Evolutionary conservation across 2,329 filamentous ascomycete species (phyloP), one percentile per base, ranked within the genome.

Genomic region (Xylariaceae sp.): DNA sequence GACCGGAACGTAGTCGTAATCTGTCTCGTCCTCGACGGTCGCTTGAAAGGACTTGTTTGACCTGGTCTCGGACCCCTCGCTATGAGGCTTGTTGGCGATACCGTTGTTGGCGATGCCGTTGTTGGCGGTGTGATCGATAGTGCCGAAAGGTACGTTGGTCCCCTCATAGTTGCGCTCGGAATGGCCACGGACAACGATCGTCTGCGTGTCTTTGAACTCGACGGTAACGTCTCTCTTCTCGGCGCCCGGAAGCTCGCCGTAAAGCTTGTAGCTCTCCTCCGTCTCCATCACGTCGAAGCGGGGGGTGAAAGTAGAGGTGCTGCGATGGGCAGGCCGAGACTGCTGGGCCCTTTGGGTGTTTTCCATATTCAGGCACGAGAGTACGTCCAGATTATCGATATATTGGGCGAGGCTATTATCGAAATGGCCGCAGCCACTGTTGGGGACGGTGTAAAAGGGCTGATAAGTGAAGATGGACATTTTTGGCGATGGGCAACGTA

Each of bases 261-360:
- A 83, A 29, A 92, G 84, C 72, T 92, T 85, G 68, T 90, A 92
- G 60, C 75, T 70, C 4, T 81, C 72, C 57, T 80, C 79, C 9
- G 80, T 81, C 74, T 94, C 89, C 69, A 81, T 85, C 59, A 91
- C 78, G 65, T 92, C 88, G 67, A 92, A 92, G 71, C 84, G 87
- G 53, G 88, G 89, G 55, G 81, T 80, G 80, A 90, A 91, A 66
- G 80, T 54, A 12, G 40, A 56, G 29, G 35, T 42, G 30, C 27
- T 29, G 52, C 57, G 59, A 35, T 59, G 62, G 50, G 46, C 26
- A 29, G 55, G 54, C 30, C 47, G 60, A 30, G 46, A 19, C 44
- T 48, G 5, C 8, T 37, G 35, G 8, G 5, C 35, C 32, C 8
- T 5, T 34, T 34, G 53, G 37, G 31, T 50, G 34, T 53, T 53